Base-by-base conservation (phyloP, 2,329 filamentous ascomycete species). In the Coniochaeta sp. region DNA sequence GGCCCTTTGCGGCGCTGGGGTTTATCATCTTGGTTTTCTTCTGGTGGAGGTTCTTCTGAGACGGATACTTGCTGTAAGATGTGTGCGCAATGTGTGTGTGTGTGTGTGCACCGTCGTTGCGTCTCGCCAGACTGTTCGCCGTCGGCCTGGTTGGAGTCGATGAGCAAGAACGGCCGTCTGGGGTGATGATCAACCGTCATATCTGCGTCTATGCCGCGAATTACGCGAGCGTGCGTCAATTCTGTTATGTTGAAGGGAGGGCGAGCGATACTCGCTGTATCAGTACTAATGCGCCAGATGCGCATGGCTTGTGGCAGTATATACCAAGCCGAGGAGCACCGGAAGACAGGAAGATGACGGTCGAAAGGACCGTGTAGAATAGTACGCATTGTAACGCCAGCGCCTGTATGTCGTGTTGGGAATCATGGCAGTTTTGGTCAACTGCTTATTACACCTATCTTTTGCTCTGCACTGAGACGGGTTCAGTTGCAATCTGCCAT, bases 31-130 rank as follows among this genome's bases (percentile, higher is more conserved):
- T 98, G 59, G 73, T 97, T 64, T 92, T 98, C 75, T 77, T 98
- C 63, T 96, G 89, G 83, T 93, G 91, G 89, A 86, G 92, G 64
- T 97, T 98, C 78, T 96, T 96, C 75, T 97, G 72, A 78, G 59
- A n/a, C n/a, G n/a, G n/a, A n/a, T n/a, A n/a, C n/a, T n/a, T n/a
- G n/a, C n/a, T n/a, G n/a, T n/a, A n/a, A n/a, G 36, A 40, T 26
- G 50, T 38, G 9, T 38, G 8, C 30, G 24, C 12, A 19, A 19
- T 14, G 56, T 50, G n/a, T n/a, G 9, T 26, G n/a, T 30, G 24
- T 16, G 14, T 12, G 36, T 38, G 5, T 5, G 36, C 36, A 17
- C 36, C 36, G 36, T 38, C 16, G 16, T 38, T 38, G n/a, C 4
- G 26, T 24, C 58, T 34, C 40, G 38, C n/a, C 14, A 28, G 30